A percentile compares a stretch with the other conserved stretches of the same genome.
Conservation (phyloP, 352 stramenopile genomes). For the Peronospora destructor region DNA sequence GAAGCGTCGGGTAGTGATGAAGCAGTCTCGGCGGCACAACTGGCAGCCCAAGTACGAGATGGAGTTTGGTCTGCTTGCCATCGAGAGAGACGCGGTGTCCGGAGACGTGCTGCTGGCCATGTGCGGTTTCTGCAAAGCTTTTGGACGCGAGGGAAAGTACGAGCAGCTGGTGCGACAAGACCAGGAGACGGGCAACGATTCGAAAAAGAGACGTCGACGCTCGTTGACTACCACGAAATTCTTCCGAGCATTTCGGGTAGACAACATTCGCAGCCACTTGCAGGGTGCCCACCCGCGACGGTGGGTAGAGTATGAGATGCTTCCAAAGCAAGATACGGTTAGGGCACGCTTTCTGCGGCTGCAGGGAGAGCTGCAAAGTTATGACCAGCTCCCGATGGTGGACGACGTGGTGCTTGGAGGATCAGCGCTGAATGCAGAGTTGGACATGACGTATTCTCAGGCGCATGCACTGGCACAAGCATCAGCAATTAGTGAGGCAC, state of each 20-base stretch:
- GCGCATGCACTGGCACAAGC: conserved; percentile 37
- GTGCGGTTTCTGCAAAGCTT: conserved; percentile 81
- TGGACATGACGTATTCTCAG: conserved; percentile 56
- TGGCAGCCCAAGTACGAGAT: conserved; percentile 81
- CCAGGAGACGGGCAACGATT: conserved; percentile 41
- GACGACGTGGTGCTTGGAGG: conserved; percentile 62
- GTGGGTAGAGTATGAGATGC: conserved; percentile 72
- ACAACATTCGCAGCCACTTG: conserved; percentile 84
- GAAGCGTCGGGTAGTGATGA: conserved; percentile 28
- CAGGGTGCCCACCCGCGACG: conserved; percentile 64
- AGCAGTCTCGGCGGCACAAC: conserved; percentile 58
- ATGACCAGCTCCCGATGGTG: conserved; percentile 58
- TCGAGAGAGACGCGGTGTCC: conserved; percentile 58
- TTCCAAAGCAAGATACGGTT: conserved; percentile 66
- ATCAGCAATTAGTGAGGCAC: conserved; percentile 24
- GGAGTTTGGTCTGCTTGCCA: conserved; percentile 66
- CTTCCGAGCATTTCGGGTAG: conserved; percentile 76
- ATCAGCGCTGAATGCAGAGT: conserved; percentile 43
- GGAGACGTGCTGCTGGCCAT: conserved; percentile 73
- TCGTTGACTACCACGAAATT: conserved; percentile 84
- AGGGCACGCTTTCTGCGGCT: conserved; percentile 54
- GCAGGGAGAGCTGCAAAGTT: conserved; percentile 50
- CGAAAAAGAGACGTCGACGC: conserved; percentile 67
- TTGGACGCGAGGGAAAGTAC: conserved; percentile 71
- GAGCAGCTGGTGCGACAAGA: conserved; percentile 61